phyloP scores from a whole-genome alignment of 352 stramenopile genomes.

The Phytophthora aleatoria region DNA sequence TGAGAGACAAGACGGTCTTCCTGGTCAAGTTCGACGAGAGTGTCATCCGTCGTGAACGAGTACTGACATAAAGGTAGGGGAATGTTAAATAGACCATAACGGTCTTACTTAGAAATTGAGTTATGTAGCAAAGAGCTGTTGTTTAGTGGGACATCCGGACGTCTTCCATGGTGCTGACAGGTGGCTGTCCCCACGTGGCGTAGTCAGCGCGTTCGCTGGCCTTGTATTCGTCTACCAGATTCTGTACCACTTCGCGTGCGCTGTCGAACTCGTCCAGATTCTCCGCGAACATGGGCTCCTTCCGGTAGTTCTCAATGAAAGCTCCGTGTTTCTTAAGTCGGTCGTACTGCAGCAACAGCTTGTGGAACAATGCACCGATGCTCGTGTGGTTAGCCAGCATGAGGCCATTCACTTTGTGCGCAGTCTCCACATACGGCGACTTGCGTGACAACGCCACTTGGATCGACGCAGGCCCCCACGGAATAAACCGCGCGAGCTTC shows the following conservation, averaged over 20 bases:
- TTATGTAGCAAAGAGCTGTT: neutral
- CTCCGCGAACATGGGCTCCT: conserved; percentile 97
- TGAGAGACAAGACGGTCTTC: conserved; percentile 86
- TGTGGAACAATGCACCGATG: conserved; percentile 92
- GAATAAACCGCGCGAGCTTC: conserved; percentile 97
- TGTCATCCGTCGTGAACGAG: conserved; percentile 78
- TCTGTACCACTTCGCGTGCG: conserved; percentile 85
- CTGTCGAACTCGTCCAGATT: conserved; percentile 88
- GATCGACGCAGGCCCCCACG: conserved; percentile 98
- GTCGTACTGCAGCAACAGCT: conserved; percentile 97
- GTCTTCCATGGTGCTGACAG: conserved; percentile 42
- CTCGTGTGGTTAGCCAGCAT: conserved; percentile 99
- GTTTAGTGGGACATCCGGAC: conserved; percentile 50
- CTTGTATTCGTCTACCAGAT: conserved; percentile 87
- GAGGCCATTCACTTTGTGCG: conserved; percentile 97
- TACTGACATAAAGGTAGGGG: conserved; percentile 49
- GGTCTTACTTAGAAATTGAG: conserved; percentile 26
- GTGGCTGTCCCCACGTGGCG: conserved; percentile 67
- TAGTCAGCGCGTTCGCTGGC: conserved; percentile 83
- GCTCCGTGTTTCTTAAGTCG: conserved; percentile 97
- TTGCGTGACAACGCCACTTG: conserved; percentile 98
- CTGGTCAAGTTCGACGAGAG: conserved; percentile 87
- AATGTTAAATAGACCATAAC: conserved; percentile 46
- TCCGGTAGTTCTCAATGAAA: conserved; percentile 99
- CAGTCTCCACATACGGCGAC: conserved; percentile 96